phyloP scores from a whole-genome alignment of 306 rosid genomes.

The apple (Malus domestica) region DNA sequence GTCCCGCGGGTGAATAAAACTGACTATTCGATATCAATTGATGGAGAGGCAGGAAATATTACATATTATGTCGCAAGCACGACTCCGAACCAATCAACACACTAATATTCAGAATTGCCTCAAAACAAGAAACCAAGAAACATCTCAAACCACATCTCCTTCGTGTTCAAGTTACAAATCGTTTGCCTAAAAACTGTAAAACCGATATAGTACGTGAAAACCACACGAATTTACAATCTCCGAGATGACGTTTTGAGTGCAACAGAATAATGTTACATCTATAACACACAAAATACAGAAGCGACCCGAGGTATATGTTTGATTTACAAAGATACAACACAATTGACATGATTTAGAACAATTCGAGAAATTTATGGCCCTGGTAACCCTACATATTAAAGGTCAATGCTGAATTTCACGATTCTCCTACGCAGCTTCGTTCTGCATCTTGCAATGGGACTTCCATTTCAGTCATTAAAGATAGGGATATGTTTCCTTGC shows the following conservation, averaged over 20 bases:
- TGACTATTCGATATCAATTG: too few species aligned
- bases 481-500: not conserved
- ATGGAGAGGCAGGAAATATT: too few species aligned
- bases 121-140: too few species aligned
- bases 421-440: not conserved
- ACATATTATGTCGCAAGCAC: too few species aligned
- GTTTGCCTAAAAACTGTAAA: too few species aligned
- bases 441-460: not conserved
- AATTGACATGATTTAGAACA: slow-evolving; percentile 12
- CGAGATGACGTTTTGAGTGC: not conserved
- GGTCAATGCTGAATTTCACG: not conserved
- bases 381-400: not conserved
- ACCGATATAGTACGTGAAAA: too few species aligned
- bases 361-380: not conserved
- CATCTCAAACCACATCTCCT: too few species aligned
- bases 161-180: too few species aligned
- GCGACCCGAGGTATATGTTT: not conserved
- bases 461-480: not conserved
- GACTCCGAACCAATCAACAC: too few species aligned
- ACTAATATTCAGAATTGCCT: too few species aligned
- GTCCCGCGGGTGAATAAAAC: too few species aligned
- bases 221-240: too few species aligned
- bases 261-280: not conserved
- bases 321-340: not conserved
- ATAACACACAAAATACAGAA: slow-evolving; percentile 6